Base-by-base conservation (phyloP, 1,284 basidiomycete genomes). In the Apiotrichum sp. region DNA sequence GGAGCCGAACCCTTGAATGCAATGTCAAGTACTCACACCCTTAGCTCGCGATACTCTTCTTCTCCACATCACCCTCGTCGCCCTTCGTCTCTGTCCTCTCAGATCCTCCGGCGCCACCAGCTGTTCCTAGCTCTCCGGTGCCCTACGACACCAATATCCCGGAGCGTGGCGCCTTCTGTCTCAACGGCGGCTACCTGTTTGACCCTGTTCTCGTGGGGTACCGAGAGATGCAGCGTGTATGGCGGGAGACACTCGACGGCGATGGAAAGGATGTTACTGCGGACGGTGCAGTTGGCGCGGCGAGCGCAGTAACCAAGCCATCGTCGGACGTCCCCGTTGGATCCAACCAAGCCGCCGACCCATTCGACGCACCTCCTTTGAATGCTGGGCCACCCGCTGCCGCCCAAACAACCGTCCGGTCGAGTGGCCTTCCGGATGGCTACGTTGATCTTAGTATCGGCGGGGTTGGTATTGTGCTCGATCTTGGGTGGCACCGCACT, bases 1-100 rank as follows among this genome's bases (percentile, higher is more conserved):
- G 22, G 22, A 22, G 22, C 22, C 22, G 22, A 22, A 22, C 22
- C 22, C 22, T 22, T 22, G 22, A 22, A 22, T 22, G 22, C 22
- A 22, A 22, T 22, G 22, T 22, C 36, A 38, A 8, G 36, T 38
- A 38, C 39, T 16, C 48, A 38, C 39, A 41, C 10, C 31, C 22
- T 22, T 54, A 73, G 71, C 62, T 66, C 14, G 53, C 62, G 1
- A 64, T 71, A 36, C 61, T 71, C 34, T 71, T 67, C 61, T 62
- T 71, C 40, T 65, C 70, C 11, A 67, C 65, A 0, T 70, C 70
- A 13, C 67, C 69, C 3, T 66, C 68, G 3, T 73, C 71, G 1
- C 71, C 71, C 5, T 71, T 73, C 63, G 52, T 68, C 40, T 38
- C 58, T n/a, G 53, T 57, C 4, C 53, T 58, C 2, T 47, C 53